Evolutionary conservation across 2,329 filamentous ascomycete species (phyloP).

Genomic region (Phyllosticta citrichinensis): DNA sequence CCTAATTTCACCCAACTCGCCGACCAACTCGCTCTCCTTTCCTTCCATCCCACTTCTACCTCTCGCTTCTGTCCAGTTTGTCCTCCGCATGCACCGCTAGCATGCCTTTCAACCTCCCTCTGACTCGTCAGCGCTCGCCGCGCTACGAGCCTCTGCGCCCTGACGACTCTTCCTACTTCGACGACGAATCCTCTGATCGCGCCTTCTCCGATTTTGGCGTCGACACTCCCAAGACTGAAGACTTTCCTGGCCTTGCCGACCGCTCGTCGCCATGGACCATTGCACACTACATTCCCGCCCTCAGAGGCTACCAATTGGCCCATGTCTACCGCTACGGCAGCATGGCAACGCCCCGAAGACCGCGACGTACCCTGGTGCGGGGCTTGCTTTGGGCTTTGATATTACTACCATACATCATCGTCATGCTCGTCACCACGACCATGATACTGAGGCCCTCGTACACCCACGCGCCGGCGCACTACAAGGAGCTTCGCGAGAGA

Average conservation of each 20-base stretch:
- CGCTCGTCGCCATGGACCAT: slow-evolving; percentile 5
- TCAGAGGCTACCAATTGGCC: not conserved
- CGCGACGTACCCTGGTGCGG: slow-evolving; percentile 1
- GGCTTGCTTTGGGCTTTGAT: slow-evolving; percentile 22
- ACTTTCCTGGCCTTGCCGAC: not conserved
- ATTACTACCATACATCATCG: slow-evolving; percentile 22
- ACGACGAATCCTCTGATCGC: not conserved
- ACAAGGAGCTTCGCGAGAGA: slow-evolving; percentile 32
- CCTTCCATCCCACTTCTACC: not conserved
- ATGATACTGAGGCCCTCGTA: slow-evolving; percentile 47
- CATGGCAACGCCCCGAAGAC: slow-evolving; percentile 8
- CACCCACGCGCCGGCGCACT: slow-evolving; percentile 44
- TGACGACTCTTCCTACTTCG: not conserved
- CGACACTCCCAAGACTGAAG: slow-evolving; percentile 9
- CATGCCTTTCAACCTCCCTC: slow-evolving; percentile 7
- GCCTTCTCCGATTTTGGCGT: slow-evolving; percentile 3
- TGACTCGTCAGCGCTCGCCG: slow-evolving; percentile 1
- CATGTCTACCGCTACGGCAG: slow-evolving; percentile 6
- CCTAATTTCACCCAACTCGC: slow-evolving; percentile 1
- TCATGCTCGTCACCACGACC: slow-evolving; percentile 32
- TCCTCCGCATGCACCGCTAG: not conserved
- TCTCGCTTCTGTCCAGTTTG: not conserved
- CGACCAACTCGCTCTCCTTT: not conserved
- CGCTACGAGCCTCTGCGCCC: slow-evolving; percentile 8
- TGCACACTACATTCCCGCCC: slow-evolving; percentile 6